Percentiles rank a stretch among this genome's conserved stretches.
phyloP scores from a whole-genome alignment of 257 asterid genomes.

The Solanum bukasovii region DNA sequence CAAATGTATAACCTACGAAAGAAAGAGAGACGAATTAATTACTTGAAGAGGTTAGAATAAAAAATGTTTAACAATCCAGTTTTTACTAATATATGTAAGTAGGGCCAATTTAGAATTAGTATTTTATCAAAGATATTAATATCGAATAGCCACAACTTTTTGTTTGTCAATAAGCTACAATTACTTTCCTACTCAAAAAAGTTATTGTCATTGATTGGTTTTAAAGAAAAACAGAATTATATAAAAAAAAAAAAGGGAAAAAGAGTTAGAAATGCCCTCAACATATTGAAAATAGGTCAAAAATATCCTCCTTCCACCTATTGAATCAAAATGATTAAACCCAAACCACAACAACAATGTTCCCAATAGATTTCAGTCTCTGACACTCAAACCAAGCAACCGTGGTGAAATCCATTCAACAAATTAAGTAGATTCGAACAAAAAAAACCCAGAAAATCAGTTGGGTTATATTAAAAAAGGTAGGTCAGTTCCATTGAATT shows the following conservation, averaged over 20 bases:
- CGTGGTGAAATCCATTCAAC: no score
- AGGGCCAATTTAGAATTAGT: not conserved
- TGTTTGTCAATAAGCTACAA: not conserved
- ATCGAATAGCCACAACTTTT: not conserved
- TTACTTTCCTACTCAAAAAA: not conserved
- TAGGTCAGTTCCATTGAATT: no score
- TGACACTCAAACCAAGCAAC: no score
- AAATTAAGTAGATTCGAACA: no score
- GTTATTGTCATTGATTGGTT: not conserved
- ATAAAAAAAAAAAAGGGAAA: not conserved
- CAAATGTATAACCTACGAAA: no score
- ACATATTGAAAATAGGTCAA: no score
- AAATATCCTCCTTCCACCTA: no score
- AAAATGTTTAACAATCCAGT: not conserved
- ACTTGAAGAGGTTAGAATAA: not conserved
- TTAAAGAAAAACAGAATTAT: not conserved
- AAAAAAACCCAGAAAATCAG: no score
- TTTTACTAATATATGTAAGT: not conserved
- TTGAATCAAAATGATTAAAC: constrained; percentile 35
- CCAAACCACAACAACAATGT: constrained; percentile 79
- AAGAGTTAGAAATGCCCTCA: no score
- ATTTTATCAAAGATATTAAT: not conserved
- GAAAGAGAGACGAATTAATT: not conserved
- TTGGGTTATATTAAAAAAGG: no score
- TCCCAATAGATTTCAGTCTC: constrained; percentile 12